Base-by-base conservation (phyloP, 345 rosid genomes). In the Salix exigua region DNA sequence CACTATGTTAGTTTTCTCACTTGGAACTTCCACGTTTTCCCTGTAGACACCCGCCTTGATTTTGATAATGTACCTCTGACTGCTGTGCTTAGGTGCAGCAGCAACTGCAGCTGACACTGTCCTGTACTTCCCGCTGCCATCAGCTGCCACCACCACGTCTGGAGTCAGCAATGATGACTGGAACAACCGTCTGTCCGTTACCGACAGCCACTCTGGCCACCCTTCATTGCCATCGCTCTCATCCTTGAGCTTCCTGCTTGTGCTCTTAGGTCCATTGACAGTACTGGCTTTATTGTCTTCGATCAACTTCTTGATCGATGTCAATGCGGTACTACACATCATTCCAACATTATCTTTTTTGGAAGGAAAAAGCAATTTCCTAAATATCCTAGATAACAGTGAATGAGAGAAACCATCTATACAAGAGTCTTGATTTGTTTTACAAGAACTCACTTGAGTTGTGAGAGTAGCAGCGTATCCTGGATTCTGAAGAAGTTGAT, bases 1-100 rank as follows among this genome's bases (percentile, higher is more conserved):
- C 97, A 95, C 89, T 23, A 95, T 75, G 67, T 92, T 93, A 6
- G 76, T 90, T 81, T 93, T 88, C 80, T 81, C 81, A 85, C 88
- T 91, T 0, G 89, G n/a, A 65, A 95, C 91, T n/a, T 87, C 92
- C 70, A 95, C 99, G 51, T 91, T 93, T 79, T 95, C 97, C 38
- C 71, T 80, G 75, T 95, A 95, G 25, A 88, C 89, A 0, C 98
- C 98, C 0, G 97, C 91, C 19, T 88, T 90, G 60, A 94, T 92
- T 74, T 10, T 85, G 11, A 94, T 94, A 18, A 94, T 77, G 75
- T 83, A 90, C 85, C 98, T 84, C 69, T 76, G 82, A 13, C 38
- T 83, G 80, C 96, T 89, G 31, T 86, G 80, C 63, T 77, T 77
- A 1, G 97, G 98, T 7, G 97, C 97, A 1, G 88, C 93, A 4